These are phyloP conservation scores for Fonticula alba DNA, from an alignment of 78 protist species.

Conservation along the genomic window DNA sequence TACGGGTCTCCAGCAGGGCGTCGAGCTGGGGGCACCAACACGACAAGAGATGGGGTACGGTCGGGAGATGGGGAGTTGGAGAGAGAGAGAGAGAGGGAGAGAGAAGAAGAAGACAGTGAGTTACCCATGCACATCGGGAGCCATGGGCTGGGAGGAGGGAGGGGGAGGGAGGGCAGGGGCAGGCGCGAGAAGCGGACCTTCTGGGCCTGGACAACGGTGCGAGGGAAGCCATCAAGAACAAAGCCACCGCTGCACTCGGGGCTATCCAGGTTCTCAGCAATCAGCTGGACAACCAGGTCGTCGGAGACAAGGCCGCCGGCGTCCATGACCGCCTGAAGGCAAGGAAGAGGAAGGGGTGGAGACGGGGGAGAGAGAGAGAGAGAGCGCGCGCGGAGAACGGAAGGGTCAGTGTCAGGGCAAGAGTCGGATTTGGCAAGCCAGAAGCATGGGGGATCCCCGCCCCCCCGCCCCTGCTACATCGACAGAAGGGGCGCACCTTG, in stretches of 20 bases:
- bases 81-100: neutral
- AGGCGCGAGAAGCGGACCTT: too few relatives aligned
- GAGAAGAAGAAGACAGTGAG: neutral
- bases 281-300: conserved; percentile 55
- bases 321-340: neutral
- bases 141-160: too few relatives aligned
- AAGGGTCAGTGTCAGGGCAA: neutral
- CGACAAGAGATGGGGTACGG: neutral
- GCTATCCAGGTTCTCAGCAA: conserved; percentile 41
- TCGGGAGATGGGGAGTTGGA: neutral
- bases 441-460: conserved; percentile 16
- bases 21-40: conserved; percentile 32
- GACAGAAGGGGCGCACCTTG: too few relatives aligned
- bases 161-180: too few relatives aligned
- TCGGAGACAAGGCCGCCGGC: conserved; percentile 46
- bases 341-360: neutral
- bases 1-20: conserved; percentile 32
- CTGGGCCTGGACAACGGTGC: conserved; percentile 85
- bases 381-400: neutral
- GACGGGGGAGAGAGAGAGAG: neutral
- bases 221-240: conserved; percentile 93
- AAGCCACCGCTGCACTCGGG: conserved; percentile 79
- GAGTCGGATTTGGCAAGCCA: neutral
- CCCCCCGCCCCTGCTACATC: conserved; percentile 74
- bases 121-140: neutral